These are phyloP conservation scores for Paraconiothyrium brasiliense DNA, from an alignment of 2,329 filamentous ascomycete genomes.

Conservation along the genomic window DNA sequence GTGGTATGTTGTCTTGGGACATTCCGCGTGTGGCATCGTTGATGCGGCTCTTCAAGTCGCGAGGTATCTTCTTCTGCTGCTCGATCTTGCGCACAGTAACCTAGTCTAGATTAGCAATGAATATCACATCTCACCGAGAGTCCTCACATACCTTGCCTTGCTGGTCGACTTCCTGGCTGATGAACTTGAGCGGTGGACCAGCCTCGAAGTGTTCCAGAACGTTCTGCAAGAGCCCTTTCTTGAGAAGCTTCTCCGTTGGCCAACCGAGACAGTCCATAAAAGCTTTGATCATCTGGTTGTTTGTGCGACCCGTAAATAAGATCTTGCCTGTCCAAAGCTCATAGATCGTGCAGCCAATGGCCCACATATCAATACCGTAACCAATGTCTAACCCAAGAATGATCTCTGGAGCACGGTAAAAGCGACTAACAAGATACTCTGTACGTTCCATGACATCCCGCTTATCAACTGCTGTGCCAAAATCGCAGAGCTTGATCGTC, in stretches of 20 bases:
- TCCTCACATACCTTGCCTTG: slow-evolving; percentile 38
- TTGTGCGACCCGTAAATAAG: slow-evolving; percentile 91
- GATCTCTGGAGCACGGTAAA: slow-evolving; percentile 96
- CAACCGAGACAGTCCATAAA: slow-evolving; percentile 97
- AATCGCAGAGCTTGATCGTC: slow-evolving; percentile 91
- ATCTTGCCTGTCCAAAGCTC: slow-evolving; percentile 98
- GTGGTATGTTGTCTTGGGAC: slow-evolving; percentile 65
- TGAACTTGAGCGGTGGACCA: slow-evolving; percentile 77
- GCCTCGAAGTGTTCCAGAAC: slow-evolving; percentile 75
- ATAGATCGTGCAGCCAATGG: slow-evolving; percentile 95
- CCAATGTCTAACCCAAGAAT: slow-evolving; percentile 97
- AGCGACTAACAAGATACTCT: slow-evolving; percentile 94
- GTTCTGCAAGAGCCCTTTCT: slow-evolving; percentile 70
- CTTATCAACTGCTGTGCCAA: slow-evolving; percentile 93
- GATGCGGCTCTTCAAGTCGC: slow-evolving; percentile 81
- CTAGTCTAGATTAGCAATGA: slow-evolving; percentile 52
- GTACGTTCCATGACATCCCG: slow-evolving; percentile 87
- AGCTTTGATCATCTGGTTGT: slow-evolving; percentile 96
- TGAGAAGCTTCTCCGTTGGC: slow-evolving; percentile 87
- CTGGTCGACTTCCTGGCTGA: slow-evolving; percentile 76
- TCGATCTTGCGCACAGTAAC: slow-evolving; percentile 72
- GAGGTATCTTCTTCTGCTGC: slow-evolving; percentile 68
- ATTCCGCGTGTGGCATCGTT: slow-evolving; percentile 76
- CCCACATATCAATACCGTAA: slow-evolving; percentile 96
- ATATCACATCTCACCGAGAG: background rate